Conservation (phyloP, 139 green algal species). For the Haematococcus lacustris region DNA sequence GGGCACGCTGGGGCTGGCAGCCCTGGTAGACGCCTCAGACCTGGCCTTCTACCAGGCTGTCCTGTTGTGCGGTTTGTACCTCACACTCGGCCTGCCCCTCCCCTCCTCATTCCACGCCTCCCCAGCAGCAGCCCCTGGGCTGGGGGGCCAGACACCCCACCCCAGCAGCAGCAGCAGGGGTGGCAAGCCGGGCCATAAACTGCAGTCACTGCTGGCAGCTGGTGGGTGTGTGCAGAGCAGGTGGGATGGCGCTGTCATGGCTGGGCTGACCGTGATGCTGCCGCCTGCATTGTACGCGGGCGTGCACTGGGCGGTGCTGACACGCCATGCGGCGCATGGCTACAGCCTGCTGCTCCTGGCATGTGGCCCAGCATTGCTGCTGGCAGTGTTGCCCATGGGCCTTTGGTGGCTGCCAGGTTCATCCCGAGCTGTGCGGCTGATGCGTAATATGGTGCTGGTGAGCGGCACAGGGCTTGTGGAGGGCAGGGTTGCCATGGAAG, state of each 20-base stretch:
- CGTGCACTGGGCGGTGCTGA: constrained; percentile 50
- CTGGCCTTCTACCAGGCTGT: constrained; percentile 79
- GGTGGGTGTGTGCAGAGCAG: constrained; percentile 2
- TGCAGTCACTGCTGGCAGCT: background rate
- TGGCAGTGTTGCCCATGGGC: constrained; percentile 53
- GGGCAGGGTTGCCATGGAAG: too few relatives aligned
- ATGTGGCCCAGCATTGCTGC: constrained; percentile 41
- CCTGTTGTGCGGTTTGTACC: constrained; percentile 59
- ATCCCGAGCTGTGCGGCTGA: background rate
- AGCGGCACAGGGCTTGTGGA: background rate
- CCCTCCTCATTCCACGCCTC: constrained; percentile 64
- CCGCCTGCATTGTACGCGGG: constrained; percentile 54
- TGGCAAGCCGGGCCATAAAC: background rate
- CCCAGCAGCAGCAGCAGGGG: background rate
- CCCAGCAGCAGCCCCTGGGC: background rate
- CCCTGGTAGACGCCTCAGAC: constrained; percentile 33
- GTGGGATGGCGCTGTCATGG: constrained; percentile 41
- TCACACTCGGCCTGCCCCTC: constrained; percentile 63
- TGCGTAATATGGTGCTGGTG: background rate
- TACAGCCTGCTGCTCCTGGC: constrained; percentile 71
- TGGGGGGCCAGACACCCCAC: constrained; percentile 9
- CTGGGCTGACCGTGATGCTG: constrained; percentile 44
- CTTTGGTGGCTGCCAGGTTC: constrained; percentile 73
- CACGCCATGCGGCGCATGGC: constrained; percentile 42
- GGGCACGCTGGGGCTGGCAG: constrained; percentile 47